These are phyloP conservation scores for Hypsizygus ulmarius DNA, from an alignment of 1,284 basidiomycete species.

Conservation along the genomic window DNA sequence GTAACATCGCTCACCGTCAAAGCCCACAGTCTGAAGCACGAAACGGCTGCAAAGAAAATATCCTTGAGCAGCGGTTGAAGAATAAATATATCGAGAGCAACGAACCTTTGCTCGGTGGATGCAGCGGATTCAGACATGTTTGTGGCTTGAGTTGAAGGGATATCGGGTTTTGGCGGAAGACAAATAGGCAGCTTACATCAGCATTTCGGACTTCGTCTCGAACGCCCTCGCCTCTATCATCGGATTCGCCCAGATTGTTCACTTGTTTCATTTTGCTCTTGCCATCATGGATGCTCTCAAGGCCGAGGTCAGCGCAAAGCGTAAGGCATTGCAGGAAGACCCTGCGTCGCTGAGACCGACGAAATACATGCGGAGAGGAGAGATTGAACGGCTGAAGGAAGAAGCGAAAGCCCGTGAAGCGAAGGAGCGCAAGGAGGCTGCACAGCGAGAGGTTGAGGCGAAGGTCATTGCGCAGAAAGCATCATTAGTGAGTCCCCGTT, in stretches of 20 bases:
- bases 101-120: constrained; percentile 50
- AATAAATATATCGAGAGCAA: constrained; percentile 4
- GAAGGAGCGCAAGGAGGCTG: constrained; percentile 43
- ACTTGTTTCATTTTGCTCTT: no score
- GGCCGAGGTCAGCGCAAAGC: constrained; percentile 85
- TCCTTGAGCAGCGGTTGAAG: constrained; percentile 13
- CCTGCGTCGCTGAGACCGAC: constrained; percentile 42
- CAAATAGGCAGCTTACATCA: constrained; percentile 34
- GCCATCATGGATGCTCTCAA: constrained; percentile 78
- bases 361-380: constrained; percentile 88
- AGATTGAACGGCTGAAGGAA: constrained; percentile 71
- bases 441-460: constrained; percentile 32
- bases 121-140: constrained; percentile 60
- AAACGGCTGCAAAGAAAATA: constrained; percentile 57
- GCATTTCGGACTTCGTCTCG: constrained; percentile 18
- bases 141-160: constrained; percentile 22
- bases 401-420: constrained; percentile 56
- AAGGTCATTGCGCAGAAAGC: constrained; percentile 27
- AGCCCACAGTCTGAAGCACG: constrained; percentile 81
- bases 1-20: constrained; percentile 61
- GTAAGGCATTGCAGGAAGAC: constrained; percentile 62
- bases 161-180: constrained; percentile 44
- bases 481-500: constrained; percentile 42
- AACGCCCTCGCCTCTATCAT: constrained; percentile 1
- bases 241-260: background rate